A percentile compares a stretch with the other conserved stretches of the same genome.
Evolutionary conservation across 2,329 filamentous ascomycete genomes (phyloP).

Genomic region (Colletotrichum costaricense): DNA sequence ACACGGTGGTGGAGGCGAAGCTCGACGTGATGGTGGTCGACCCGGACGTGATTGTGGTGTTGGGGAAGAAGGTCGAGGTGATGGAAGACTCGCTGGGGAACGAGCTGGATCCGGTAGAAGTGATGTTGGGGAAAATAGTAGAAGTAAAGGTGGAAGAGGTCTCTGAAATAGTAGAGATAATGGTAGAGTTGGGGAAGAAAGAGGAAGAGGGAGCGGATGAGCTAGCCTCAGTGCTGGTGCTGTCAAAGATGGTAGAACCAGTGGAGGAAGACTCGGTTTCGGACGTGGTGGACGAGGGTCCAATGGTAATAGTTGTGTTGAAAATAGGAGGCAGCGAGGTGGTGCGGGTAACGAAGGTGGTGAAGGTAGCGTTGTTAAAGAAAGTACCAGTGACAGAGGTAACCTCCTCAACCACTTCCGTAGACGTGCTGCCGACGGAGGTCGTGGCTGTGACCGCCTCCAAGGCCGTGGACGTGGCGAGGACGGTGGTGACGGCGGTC

Average conservation of each 20-base stretch:
- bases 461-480: constrained; percentile 13
- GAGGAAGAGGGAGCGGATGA: background rate
- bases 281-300: background rate
- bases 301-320: constrained; percentile 1
- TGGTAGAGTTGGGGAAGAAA: constrained; percentile 7
- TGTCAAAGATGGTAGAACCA: constrained; percentile 2
- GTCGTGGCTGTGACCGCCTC: constrained; percentile 23
- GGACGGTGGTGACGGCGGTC: constrained; percentile 10
- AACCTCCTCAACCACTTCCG: constrained; percentile 29
- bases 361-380: constrained; percentile 31
- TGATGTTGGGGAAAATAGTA: constrained; percentile 13
- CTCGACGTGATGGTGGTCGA: background rate
- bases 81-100: background rate
- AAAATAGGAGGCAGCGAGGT: background rate
- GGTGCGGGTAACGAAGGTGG: constrained; percentile 32
- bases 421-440: constrained; percentile 23
- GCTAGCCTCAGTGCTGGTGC: background rate
- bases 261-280: background rate
- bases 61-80: background rate
- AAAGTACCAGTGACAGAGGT: constrained; percentile 24
- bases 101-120: background rate
- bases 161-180: background rate
- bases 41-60: background rate
- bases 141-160: background rate
- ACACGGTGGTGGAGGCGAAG: background rate